A percentile compares a stretch with the other conserved stretches of the same genome.
Conservation (phyloP, 805 yeast genomes). For the Grigorovia jiainica region DNA sequence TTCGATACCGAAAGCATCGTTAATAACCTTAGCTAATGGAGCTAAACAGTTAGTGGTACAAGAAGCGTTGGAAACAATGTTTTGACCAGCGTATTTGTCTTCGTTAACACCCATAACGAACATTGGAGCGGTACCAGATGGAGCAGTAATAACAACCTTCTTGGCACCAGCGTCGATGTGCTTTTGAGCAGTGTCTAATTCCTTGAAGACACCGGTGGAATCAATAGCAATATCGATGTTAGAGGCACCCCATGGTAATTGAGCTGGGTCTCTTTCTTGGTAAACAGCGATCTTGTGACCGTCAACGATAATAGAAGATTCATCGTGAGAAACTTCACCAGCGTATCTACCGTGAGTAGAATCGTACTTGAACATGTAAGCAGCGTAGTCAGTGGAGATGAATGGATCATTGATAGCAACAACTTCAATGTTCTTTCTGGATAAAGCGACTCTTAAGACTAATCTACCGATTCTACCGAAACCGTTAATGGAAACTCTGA, state of each 20-base stretch:
- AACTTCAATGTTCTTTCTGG: constrained; percentile 44
- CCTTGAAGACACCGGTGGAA: constrained; percentile 68
- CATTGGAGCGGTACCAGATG: constrained; percentile 65
- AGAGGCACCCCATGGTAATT: constrained; percentile 57
- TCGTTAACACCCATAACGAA: constrained; percentile 65
- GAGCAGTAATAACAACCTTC: constrained; percentile 65
- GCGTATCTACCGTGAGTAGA: constrained; percentile 58
- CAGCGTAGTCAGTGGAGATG: constrained; percentile 59
- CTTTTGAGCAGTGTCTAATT: constrained; percentile 53
- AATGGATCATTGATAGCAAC: constrained; percentile 65
- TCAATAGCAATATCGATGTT: constrained; percentile 58
- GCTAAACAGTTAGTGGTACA: constrained; percentile 72
- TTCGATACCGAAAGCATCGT: constrained; percentile 57
- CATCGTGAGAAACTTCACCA: constrained; percentile 50
- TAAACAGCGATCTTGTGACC: constrained; percentile 42
- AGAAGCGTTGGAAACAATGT: constrained; percentile 60
- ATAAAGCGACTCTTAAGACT: constrained; percentile 52
- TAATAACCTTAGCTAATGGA: constrained; percentile 60
- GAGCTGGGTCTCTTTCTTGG: constrained; percentile 60
- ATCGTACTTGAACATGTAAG: constrained; percentile 69
- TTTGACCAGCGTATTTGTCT: constrained; percentile 47
- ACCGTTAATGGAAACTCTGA: constrained; percentile 56
- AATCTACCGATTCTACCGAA: constrained; percentile 68
- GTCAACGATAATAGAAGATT: constrained; percentile 42
- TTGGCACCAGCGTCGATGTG: constrained; percentile 68